Evolutionary conservation across 352 stramenopile species (phyloP), one percentile per base, ranked within the genome.

Genomic region (Globisporangium carolinianum): DNA sequence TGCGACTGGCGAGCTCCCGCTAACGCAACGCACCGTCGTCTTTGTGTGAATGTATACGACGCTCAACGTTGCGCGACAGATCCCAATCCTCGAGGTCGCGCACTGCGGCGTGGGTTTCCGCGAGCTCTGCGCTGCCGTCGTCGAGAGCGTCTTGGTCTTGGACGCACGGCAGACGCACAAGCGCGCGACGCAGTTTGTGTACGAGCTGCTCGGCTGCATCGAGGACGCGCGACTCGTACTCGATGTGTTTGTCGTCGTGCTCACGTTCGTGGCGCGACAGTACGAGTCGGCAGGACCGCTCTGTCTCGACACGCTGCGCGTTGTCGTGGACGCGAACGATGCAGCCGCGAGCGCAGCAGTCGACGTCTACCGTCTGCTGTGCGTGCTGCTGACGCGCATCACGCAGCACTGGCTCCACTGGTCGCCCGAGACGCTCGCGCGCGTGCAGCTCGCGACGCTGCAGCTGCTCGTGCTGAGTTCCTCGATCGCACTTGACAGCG

Each of bases 341-440:
- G 5, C 41, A 53, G 35, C 37, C 4, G n/a, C 43, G 2, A 45
- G 68, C 18, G 57, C 57, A 18, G 47, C 67, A 1, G 43, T 79
- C 39, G 68, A 88, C 46, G 69, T 68, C 9, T 75, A 76, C 56
- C 75, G 77, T 24, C 47, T 90, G 1, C 17, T 87, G 5, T 57
- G 71, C 11, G 17, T 72, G 3, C 14, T 86, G 18, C 12, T 88
- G n/a, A 56, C 24, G 24, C 64, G 57, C 36, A 39, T 76, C 0
- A 66, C 68, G 11, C 61, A 63, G 12, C 72, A 88, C 52, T 90
- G 80, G 80, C 70, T 85, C 17, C 75, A 90, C 58, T 75, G 85
- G 41, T 61, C 76, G 6, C 1, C 60, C 0, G 80, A 88, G 42
- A 54, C 37, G 43, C 57, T 90, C 5, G 74, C 74, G 32, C 58